Evolutionary conservation across 2,329 filamentous ascomycete genomes (phyloP).

Genomic region (Colletotrichum agaves): DNA sequence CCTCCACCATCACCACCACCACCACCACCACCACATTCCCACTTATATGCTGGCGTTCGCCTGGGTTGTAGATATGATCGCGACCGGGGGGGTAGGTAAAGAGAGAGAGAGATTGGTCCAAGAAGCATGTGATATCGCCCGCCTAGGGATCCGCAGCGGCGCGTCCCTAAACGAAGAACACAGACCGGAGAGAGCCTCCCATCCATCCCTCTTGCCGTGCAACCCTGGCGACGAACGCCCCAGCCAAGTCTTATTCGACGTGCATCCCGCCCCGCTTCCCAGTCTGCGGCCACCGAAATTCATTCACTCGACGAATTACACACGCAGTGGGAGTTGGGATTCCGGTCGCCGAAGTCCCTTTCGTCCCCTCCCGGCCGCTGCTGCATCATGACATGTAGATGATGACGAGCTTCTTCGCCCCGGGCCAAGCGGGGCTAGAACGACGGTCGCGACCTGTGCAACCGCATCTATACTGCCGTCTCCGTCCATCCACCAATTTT

Average conservation of each 20-base stretch:
- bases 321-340: not conserved
- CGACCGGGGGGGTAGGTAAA: conserved; percentile 11
- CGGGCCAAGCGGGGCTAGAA: conserved; percentile 30
- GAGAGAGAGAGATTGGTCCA: not conserved
- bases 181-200: conserved; percentile 15
- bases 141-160: conserved; percentile 8
- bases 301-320: not conserved
- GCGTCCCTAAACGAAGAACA: not conserved
- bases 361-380: not conserved
- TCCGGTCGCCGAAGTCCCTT: too few relatives aligned
- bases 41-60: not conserved
- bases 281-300: not conserved
- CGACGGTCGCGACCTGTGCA: not conserved
- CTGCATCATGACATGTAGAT: conserved; percentile 32
- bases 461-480: not conserved
- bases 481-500: not conserved
- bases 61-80: conserved; percentile 8
- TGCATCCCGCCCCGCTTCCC: conserved; percentile 8
- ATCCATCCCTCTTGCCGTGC: conserved; percentile 11
- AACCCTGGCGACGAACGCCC: conserved; percentile 12
- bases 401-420: conserved; percentile 4
- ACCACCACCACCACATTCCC: not conserved
- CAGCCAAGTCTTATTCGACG: not conserved
- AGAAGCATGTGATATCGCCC: conserved; percentile 24
- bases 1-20: not conserved